Base-by-base conservation (phyloP, 108 stramenopile genomes). In the Cyclotella cryptica region DNA sequence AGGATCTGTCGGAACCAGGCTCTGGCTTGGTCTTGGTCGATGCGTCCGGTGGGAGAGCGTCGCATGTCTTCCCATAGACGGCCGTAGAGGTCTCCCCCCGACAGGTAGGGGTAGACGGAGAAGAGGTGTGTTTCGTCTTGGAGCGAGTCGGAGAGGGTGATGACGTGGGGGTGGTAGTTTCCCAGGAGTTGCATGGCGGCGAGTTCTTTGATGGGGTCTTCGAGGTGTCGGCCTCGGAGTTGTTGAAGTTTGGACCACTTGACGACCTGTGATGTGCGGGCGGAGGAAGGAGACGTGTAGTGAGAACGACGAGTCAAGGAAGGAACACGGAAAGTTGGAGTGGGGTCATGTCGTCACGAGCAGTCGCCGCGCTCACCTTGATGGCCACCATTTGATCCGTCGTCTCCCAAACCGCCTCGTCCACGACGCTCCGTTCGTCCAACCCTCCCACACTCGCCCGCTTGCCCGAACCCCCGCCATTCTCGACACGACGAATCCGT, bases 191-290 rank as follows among this genome's bases (percentile, higher is more conserved):
- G 85, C 59, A 88, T 68, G 9, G 81, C 80, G 39, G 84, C 80
- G 10, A 88, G 55, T 75, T 89, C 88, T 78, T 89, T 88, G 49
- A 89, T 45, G 14, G 88, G 88, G 52, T 89, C 87, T 57, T 88
- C 88, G 17, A 83, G 55, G 21, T 78, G 71, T 21, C 66, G 24
- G 21, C 72, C 79, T 46, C 67, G 55, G 26, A 80, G 68, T 40
- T 66, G 46, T 54, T 73, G 72, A 18, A 73, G 60, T 51, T 73
- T 71, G 49, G 79, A 61, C 68, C 72, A 73, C 28, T 72, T 80
- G 51, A 69, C 49, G 12, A 80, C 68, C 68, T 69, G n/a, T n/a
- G n/a, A n/a, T n/a, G n/a, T n/a, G n/a, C 19, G 62, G 3, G 24
- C 9, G 5, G 24, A 7, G 1, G 12, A 5, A 59, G 15, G 13